Conservation (phyloP, 2,329 filamentous ascomycete species). For the Pyrenophora tritici-repentis region DNA sequence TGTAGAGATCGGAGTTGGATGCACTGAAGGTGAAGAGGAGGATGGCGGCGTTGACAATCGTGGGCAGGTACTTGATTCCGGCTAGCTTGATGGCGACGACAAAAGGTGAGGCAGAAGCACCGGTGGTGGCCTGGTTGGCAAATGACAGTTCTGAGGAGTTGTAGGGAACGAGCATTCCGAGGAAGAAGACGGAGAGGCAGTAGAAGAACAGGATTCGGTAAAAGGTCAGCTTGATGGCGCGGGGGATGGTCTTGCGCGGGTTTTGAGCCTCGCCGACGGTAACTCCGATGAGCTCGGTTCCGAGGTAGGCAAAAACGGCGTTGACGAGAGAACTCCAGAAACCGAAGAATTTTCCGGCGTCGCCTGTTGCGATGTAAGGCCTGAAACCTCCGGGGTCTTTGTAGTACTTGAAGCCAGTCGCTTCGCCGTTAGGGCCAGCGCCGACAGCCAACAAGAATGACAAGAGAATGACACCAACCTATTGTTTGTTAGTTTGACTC, state of each 20-base stretch:
- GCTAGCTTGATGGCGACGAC: constrained; percentile 73
- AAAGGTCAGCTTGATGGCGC: constrained; percentile 79
- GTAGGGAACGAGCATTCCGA: constrained; percentile 79
- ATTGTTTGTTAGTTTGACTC: neutral
- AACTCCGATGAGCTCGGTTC: constrained; percentile 73
- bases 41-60: constrained; percentile 75
- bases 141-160: constrained; percentile 65
- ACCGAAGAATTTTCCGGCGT: constrained; percentile 50
- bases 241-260: constrained; percentile 74
- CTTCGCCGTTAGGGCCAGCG: constrained; percentile 45
- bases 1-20: constrained; percentile 78
- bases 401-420: constrained; percentile 55
- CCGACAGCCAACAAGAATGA: constrained; percentile 52
- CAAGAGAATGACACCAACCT: constrained; percentile 52
- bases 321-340: constrained; percentile 74
- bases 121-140: constrained; percentile 54
- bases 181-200: constrained; percentile 71
- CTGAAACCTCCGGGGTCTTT: constrained; percentile 53
- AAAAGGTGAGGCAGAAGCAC: constrained; percentile 71
- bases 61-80: constrained; percentile 65
- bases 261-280: constrained; percentile 81
- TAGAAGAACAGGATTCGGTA: constrained; percentile 85
- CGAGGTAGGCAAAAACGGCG: constrained; percentile 78
- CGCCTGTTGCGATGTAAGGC: constrained; percentile 43
- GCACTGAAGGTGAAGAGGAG: constrained; percentile 77